These are phyloP conservation scores for Cyanidiococcus yangmingshanensis DNA, from an alignment of 23 red algal genomes.

Conservation along the genomic window DNA sequence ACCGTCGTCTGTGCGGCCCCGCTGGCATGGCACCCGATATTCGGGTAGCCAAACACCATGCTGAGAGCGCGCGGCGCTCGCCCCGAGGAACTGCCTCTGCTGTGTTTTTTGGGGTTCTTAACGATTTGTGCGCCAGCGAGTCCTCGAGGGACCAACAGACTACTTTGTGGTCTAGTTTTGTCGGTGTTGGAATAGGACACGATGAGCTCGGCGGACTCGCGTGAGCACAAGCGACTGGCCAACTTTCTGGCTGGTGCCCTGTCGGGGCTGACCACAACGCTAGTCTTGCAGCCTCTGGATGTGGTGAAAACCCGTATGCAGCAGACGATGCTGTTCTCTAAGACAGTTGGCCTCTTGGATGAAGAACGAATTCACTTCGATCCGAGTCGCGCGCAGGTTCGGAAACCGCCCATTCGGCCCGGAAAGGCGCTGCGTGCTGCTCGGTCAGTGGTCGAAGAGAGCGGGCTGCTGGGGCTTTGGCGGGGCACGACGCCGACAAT, in stretches of 20 bases:
- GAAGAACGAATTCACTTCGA: not conserved
- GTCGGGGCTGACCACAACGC: constrained; percentile 24
- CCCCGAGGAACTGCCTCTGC: too few relatives aligned
- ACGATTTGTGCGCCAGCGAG: too few relatives aligned
- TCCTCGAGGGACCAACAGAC: too few relatives aligned
- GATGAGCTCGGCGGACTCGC: constrained; percentile 15
- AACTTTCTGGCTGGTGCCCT: constrained; percentile 32
- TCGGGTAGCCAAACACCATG: too few relatives aligned
- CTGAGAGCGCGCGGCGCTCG: too few relatives aligned
- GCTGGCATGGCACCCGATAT: too few relatives aligned
- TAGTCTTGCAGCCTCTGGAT: constrained; percentile 28
- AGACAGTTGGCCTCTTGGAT: not conserved
- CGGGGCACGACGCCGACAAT: constrained; percentile 79
- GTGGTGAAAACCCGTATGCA: constrained; percentile 36
- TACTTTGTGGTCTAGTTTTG: too few relatives aligned
- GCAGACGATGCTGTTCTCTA: constrained; percentile 18
- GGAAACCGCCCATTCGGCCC: constrained; percentile 1
- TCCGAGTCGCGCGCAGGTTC: not conserved
- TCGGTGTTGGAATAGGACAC: not conserved
- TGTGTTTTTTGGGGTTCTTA: too few relatives aligned
- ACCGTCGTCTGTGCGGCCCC: too few relatives aligned
- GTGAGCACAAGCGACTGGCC: constrained; percentile 18
- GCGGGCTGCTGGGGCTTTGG: constrained; percentile 62
- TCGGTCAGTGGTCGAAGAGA: constrained; percentile 40
- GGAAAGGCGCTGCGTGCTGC: constrained; percentile 22